These are phyloP conservation scores for Cyberlindnera euphorbiiphila DNA, from an alignment of 805 yeast genomes.

Conservation along the genomic window DNA sequence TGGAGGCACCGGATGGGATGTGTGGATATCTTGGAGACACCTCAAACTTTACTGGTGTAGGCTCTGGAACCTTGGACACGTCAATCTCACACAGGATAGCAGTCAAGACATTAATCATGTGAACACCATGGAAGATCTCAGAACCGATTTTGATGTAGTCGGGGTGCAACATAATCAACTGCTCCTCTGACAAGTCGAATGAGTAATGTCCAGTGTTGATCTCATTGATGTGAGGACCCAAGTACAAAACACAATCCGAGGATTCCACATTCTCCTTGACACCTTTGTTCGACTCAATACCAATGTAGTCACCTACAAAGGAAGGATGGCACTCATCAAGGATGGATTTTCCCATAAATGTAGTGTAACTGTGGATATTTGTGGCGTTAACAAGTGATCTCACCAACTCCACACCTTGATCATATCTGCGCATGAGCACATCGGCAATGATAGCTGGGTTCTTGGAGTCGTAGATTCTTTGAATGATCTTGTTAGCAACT, in stretches of 20 bases:
- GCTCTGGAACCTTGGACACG: slow-evolving; percentile 21
- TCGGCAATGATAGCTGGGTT: slow-evolving; percentile 72
- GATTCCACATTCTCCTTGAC: slow-evolving; percentile 45
- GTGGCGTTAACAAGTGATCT: slow-evolving; percentile 42
- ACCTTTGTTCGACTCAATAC: slow-evolving; percentile 47
- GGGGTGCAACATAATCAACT: slow-evolving; percentile 48
- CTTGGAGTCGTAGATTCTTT: slow-evolving; percentile 45
- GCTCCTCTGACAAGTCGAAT: slow-evolving; percentile 39
- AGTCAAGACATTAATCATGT: slow-evolving; percentile 49
- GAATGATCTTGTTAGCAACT: slow-evolving; percentile 44
- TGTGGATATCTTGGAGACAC: slow-evolving; percentile 23
- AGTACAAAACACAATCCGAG: slow-evolving; percentile 64
- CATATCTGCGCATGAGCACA: slow-evolving; percentile 60
- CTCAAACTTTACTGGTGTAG: slow-evolving; percentile 15
- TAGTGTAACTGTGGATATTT: slow-evolving; percentile 51
- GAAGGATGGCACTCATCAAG: slow-evolving; percentile 64
- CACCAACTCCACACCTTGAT: slow-evolving; percentile 39
- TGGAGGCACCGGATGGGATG: slow-evolving; percentile 29
- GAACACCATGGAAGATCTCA: slow-evolving; percentile 36
- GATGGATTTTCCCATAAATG: slow-evolving; percentile 68
- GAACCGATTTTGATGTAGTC: slow-evolving; percentile 47
- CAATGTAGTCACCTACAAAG: slow-evolving; percentile 73
- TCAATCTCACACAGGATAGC: slow-evolving; percentile 38
- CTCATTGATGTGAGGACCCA: slow-evolving; percentile 69
- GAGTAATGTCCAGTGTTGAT: slow-evolving; percentile 67